Evolutionary conservation across 805 yeast species (phyloP), one percentile per base, ranked within the genome.

Genomic region (Candida berthetii): DNA sequence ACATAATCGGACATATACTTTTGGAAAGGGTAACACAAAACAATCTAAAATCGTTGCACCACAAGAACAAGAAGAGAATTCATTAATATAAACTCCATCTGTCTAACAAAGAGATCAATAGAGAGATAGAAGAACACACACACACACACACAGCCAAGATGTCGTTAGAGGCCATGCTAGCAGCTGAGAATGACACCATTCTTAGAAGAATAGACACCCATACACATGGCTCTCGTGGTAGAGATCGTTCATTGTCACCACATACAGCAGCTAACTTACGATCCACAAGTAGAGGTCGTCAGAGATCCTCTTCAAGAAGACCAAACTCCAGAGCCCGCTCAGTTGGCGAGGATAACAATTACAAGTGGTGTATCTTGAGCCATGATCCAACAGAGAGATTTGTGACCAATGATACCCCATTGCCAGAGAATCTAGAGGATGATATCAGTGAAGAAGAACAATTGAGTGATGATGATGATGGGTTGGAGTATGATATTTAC

Each of bases 351-450:
- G 57, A 57, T 17, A 34, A 25, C 14, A 54, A 53, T 29, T 55
- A 43, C 42, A 74, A 74, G 49, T 82, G 84, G 80, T 74, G 85
- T 0, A 80, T 85, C 34, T 70, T 85, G 37, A 74, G 76, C 41
- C 85, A 79, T 50, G 90, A 85, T 51, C 95, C 95, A 0, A 80
- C 81, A 47, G 84, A 81, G 51, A 64, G 93, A 44, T 57, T 82
- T 29, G 41, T 50, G 9, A 27, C 29, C 5, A 47, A 37, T 8
- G 51, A 39, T 7, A 45, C 46, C 7, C 52, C 49, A 16, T 52
- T 52, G 13, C 35, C 33, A 2, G 52, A 46, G 3, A 60, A 48
- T 7, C 47, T 44, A 10, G 48, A 44, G 13, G 48, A 45, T 8
- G 65, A 61, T 7, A 43, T 47, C 10, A 72, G 72, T 37, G 82